Percentiles rank a stretch among this genome's conserved stretches.
These are phyloP conservation scores for Sporothrix schenckii DNA, from an alignment of 2,329 filamentous ascomycete genomes.

Conservation along the genomic window DNA sequence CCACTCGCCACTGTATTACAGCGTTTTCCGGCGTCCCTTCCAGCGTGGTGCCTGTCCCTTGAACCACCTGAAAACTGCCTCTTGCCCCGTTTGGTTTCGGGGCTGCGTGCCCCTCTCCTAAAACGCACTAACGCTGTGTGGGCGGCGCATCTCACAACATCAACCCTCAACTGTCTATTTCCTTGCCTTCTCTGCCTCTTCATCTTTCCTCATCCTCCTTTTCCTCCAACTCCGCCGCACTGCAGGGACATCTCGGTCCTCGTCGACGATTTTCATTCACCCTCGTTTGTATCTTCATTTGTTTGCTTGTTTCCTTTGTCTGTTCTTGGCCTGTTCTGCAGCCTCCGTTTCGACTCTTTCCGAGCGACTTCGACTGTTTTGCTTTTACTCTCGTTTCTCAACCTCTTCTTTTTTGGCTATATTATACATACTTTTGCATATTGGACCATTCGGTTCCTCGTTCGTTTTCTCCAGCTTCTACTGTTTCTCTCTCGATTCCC, in stretches of 20 bases:
- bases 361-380: not conserved
- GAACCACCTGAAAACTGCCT: constrained; percentile 21
- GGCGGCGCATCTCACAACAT: constrained; percentile 29
- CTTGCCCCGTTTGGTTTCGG: constrained; percentile 20
- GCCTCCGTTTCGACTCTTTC: not conserved
- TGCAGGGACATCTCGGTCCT: constrained; percentile 13
- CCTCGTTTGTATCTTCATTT: constrained; percentile 9
- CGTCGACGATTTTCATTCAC: not conserved
- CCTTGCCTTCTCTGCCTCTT: constrained; percentile 13
- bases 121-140: constrained; percentile 17
- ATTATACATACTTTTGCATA: not conserved
- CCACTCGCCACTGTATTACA: constrained; percentile 8
- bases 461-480: not conserved
- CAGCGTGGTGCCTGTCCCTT: constrained; percentile 10
- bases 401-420: not conserved
- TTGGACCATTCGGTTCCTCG: not conserved
- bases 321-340: constrained; percentile 13
- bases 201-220: constrained; percentile 1
- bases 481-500: not conserved
- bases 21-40: not conserved
- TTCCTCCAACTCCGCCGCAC: not conserved
- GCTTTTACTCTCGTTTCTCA: constrained; percentile 6
- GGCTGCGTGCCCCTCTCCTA: constrained; percentile 26
- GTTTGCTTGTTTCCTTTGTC: not conserved
- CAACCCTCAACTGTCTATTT: constrained; percentile 18